These are phyloP conservation scores for Fusarium euwallaceae DNA, from an alignment of 2,329 filamentous ascomycete genomes.

Conservation along the genomic window DNA sequence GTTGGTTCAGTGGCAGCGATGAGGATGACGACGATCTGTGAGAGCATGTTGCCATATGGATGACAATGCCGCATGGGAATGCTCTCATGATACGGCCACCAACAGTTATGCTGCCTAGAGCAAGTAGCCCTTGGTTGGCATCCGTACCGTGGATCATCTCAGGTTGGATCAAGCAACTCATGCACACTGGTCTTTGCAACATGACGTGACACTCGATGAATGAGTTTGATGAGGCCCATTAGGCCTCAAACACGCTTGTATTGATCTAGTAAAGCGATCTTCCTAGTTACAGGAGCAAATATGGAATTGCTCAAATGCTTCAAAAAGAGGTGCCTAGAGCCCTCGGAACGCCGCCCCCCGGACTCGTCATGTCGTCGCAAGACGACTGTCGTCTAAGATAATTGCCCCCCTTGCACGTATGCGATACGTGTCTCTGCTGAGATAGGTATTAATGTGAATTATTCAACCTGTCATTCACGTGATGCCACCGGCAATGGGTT, in stretches of 20 bases:
- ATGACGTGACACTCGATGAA: background rate
- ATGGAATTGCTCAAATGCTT: constrained; percentile 25
- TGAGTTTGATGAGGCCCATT: constrained; percentile 18
- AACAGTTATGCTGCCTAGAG: background rate
- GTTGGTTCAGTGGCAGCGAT: constrained; percentile 84
- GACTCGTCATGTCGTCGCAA: constrained; percentile 8
- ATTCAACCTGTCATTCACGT: constrained; percentile 35
- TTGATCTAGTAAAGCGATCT: constrained; percentile 48
- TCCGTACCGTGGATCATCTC: background rate
- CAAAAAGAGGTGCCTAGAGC: constrained; percentile 2
- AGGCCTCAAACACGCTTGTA: constrained; percentile 43
- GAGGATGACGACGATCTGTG: constrained; percentile 73
- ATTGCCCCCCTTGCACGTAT: constrained; percentile 12
- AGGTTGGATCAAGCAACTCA: background rate
- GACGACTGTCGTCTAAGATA: constrained; percentile 5
- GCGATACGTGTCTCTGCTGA: constrained; percentile 26
- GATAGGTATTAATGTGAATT: constrained; percentile 39
- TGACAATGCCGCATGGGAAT: background rate
- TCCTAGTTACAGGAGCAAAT: constrained; percentile 47
- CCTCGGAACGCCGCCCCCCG: constrained; percentile 6
- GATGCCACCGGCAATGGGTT: constrained; percentile 33
- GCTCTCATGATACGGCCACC: background rate
- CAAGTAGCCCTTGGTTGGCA: background rate
- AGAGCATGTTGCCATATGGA: constrained; percentile 1
- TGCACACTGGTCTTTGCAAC: background rate